These are phyloP conservation scores for Schizophyllum amplum DNA, from an alignment of 1,284 basidiomycete species.

Conservation along the genomic window DNA sequence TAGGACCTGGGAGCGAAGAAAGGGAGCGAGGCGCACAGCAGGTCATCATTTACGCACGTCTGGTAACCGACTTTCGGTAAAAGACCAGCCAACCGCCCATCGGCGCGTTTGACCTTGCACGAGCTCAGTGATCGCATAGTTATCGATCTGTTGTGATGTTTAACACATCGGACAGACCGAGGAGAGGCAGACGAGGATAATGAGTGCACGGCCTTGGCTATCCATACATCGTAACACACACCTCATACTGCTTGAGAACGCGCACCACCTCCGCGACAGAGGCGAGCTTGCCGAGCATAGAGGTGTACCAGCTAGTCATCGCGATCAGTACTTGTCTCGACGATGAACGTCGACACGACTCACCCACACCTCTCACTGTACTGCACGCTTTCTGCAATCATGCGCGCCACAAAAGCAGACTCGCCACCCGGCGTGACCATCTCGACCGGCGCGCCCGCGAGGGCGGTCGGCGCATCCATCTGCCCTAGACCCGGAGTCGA, in stretches of 20 bases:
- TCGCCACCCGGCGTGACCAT: slow-evolving; percentile 89
- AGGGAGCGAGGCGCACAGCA: not conserved
- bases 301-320: slow-evolving; percentile 76
- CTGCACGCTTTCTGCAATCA: slow-evolving; percentile 68
- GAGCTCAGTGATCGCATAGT: slow-evolving; percentile 80
- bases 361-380: slow-evolving; percentile 45
- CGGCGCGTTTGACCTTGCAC: slow-evolving; percentile 80
- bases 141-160: slow-evolving; percentile 57
- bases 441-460: slow-evolving; percentile 78
- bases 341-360: slow-evolving; percentile 9
- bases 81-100: slow-evolving; percentile 89
- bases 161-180: not conserved
- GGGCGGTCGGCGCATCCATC: slow-evolving; percentile 54
- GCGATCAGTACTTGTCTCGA: not conserved
- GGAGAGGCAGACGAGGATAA: not conserved
- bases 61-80: slow-evolving; percentile 51
- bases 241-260: slow-evolving; percentile 43
- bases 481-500: slow-evolving; percentile 6
- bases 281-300: slow-evolving; percentile 82
- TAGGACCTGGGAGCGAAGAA: too few species aligned
- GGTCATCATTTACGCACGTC: slow-evolving; percentile 50
- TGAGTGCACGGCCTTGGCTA: too few species aligned
- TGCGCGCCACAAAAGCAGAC: slow-evolving; percentile 63
- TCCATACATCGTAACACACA: too few species aligned
- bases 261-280: slow-evolving; percentile 60